Conservation (phyloP, 2,329 filamentous ascomycete species). For the Neopestalotiopsis rosae region DNA sequence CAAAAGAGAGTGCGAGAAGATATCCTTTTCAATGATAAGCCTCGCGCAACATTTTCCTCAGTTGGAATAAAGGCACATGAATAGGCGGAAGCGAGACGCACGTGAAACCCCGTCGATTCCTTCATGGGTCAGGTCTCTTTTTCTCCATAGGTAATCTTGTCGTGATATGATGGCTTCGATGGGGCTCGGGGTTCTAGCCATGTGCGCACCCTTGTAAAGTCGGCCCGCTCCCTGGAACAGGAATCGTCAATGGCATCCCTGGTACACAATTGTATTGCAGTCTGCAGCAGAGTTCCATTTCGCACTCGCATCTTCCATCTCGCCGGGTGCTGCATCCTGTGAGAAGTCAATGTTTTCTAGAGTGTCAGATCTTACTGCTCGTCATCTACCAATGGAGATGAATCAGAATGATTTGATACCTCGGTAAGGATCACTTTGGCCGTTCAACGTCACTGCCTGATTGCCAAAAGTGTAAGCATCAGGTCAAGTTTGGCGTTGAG, state of each 20-base stretch:
- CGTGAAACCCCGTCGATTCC: neutral
- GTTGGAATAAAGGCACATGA: neutral
- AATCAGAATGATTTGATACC: too few species aligned
- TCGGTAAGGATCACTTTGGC: too few species aligned
- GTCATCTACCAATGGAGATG: too few species aligned
- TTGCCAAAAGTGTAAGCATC: neutral
- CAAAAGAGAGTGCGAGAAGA: neutral
- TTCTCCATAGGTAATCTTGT: neutral
- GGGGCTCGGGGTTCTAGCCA: neutral
- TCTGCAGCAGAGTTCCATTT: neutral
- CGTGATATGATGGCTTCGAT: neutral
- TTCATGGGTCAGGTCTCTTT: neutral
- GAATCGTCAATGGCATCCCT: neutral
- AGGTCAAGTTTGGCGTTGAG: neutral
- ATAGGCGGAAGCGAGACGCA: neutral
- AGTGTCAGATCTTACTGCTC: too few species aligned
- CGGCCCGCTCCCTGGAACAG: neutral
- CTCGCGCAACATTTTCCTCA: neutral
- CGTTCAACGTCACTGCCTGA: neutral
- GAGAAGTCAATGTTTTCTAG: too few species aligned
- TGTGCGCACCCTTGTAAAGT: neutral
- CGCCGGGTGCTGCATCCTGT: neutral
- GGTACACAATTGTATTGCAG: neutral
- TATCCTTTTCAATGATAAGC: neutral
- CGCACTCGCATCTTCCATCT: neutral